These are phyloP conservation scores for Phytophthora capsici DNA, from an alignment of 352 stramenopile genomes.

Conservation along the genomic window DNA sequence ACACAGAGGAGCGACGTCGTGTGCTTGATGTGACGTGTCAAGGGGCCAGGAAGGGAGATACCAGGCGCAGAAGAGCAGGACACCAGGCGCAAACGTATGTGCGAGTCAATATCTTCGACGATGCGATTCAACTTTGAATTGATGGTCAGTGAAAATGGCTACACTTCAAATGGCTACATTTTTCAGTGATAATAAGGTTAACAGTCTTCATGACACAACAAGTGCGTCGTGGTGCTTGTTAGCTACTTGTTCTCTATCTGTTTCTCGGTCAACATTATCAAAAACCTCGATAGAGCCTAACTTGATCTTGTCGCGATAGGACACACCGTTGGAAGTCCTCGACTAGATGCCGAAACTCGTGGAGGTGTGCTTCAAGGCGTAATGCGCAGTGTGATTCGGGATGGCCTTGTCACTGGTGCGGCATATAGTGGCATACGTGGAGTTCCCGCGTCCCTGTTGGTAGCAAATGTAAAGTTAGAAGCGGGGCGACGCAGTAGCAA, in stretches of 20 bases:
- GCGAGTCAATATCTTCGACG: slow-evolving; percentile 19
- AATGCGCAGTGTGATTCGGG: slow-evolving; percentile 79
- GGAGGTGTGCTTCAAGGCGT: slow-evolving; percentile 63
- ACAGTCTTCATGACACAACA: neutral
- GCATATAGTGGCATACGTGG: slow-evolving; percentile 77
- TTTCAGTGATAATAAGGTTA: neutral
- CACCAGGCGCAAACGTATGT: neutral
- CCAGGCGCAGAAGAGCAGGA: neutral
- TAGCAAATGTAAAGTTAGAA: neutral
- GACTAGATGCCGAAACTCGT: slow-evolving; percentile 72
- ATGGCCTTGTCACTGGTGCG: slow-evolving; percentile 64
- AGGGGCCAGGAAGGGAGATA: neutral
- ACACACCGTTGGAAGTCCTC: slow-evolving; percentile 83
- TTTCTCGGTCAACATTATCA: too few relatives aligned
- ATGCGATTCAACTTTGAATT: slow-evolving; percentile 30
- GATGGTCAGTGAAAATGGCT: slow-evolving; percentile 10
- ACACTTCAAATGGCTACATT: slow-evolving; percentile 11
- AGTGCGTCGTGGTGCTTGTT: neutral
- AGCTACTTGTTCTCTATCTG: too few relatives aligned
- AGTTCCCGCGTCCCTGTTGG: slow-evolving; percentile 49
- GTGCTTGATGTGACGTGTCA: too few relatives aligned
- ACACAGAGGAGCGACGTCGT: neutral
- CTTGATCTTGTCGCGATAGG: slow-evolving; percentile 62
- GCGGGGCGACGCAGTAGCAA: neutral
- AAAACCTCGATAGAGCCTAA: slow-evolving; percentile 50